These are phyloP conservation scores for Favolaschia claudopus DNA, from an alignment of 768 basidiomycete genomes.

Conservation along the genomic window DNA sequence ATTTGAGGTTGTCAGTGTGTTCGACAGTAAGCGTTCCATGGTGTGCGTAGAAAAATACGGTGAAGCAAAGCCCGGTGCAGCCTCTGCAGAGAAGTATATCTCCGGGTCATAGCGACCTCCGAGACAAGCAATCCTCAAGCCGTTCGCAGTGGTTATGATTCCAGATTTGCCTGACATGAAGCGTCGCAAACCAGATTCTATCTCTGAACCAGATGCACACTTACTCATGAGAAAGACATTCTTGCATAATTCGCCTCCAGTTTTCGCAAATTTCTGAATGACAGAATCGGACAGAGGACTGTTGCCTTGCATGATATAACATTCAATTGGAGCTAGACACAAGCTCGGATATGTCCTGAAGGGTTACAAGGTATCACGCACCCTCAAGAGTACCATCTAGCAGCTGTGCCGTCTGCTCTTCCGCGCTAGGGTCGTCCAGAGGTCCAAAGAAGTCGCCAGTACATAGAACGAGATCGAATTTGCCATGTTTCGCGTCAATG, in stretches of 20 bases:
- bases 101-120: conserved; percentile 78
- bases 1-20: conserved; percentile 64
- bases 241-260: conserved; percentile 79
- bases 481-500: conserved; percentile 92
- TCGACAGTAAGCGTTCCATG: conserved; percentile 74
- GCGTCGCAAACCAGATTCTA: conserved; percentile 18
- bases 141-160: conserved; percentile 78
- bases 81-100: conserved; percentile 64
- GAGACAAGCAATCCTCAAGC: conserved; percentile 85
- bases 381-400: conserved; percentile 75
- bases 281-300: conserved; percentile 76
- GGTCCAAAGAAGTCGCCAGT: conserved; percentile 87
- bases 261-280: conserved; percentile 76
- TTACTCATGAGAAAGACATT: conserved; percentile 88
- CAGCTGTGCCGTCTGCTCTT: conserved; percentile 65
- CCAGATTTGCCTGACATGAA: conserved; percentile 76
- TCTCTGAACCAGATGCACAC: conserved; percentile 37
- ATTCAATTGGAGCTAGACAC: conserved; percentile 79
- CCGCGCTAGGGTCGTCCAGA: conserved; percentile 40
- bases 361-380: conserved; percentile 33
- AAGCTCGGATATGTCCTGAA: conserved; percentile 20
- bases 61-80: conserved; percentile 79
- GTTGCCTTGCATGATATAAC: conserved; percentile 92
- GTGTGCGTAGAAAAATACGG: conserved; percentile 78
- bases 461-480: conserved; percentile 86